Base-by-base conservation (phyloP, 495 filamentous ascomycete species). In the Hypomontagnella monticulosa region DNA sequence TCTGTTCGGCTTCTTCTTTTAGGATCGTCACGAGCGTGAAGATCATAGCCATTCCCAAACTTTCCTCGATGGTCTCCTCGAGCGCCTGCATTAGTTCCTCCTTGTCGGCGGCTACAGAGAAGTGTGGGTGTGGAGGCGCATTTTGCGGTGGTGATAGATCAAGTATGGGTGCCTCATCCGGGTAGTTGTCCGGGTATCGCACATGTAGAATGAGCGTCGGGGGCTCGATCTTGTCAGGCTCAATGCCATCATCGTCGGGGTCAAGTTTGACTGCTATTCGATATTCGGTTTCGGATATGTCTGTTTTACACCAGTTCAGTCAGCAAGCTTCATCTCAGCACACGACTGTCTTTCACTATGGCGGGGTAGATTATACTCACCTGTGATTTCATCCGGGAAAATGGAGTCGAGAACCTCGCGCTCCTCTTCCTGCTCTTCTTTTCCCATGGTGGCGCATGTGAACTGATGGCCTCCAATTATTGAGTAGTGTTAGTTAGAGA, bases 381-480 rank as follows among this genome's bases (percentile, higher is more conserved):
- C 91, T 84, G 89, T 91, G 49, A 98, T 97, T 76, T 99, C 96
- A 34, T 99, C 96, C 10, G 96, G 93, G 71, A 97, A 99, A 68
- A 99, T 99, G 54, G 93, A 96, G 71, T 94, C 92, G 65, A 99
- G 91, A 54, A 99, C 93, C 75, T 97, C 95, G 67, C 94, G 89
- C 82, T 99, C 95, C 80, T 99, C 93, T 51, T 86, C 79, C 76
- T 99, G 95, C 57, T 99, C 95, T 79, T 99, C 95, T 71, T 84
- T 86, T 20, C 94, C 93, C 95, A 97, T 98, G 8, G 66, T 87
- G 54, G 59, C 65, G 63, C 60, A 57, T 50, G 16, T 34, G 38
- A 38, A 12, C 18, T 18, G 37, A 15, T 18, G n/a, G 30, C 15
- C 33, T 51, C 16, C 44, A 15, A 32, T 49, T 60, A 48, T 27